phyloP scores from a whole-genome alignment of 208 protist genomes.

The Leptomonas seymouri region DNA sequence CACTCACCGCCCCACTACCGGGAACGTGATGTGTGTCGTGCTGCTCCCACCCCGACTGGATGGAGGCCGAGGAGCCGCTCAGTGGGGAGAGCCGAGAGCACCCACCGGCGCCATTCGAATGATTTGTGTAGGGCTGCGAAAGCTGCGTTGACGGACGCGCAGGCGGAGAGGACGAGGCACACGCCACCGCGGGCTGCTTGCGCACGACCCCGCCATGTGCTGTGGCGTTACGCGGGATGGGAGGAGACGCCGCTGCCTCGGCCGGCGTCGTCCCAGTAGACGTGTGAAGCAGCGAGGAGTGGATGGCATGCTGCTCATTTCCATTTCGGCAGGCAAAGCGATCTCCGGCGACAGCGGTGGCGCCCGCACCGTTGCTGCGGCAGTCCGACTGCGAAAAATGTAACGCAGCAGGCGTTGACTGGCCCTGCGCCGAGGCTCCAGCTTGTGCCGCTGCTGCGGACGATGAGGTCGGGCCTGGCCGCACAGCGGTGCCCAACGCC shows the following conservation, averaged over 20 bases:
- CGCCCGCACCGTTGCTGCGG: not conserved
- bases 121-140: not conserved
- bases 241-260: no score
- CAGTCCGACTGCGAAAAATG: no score
- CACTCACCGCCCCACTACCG: no score
- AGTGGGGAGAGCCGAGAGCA: not conserved
- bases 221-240: no score
- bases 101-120: not conserved
- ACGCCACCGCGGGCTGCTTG: conserved; percentile 1
- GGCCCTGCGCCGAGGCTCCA: no score
- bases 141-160: not conserved
- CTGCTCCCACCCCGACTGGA: not conserved
- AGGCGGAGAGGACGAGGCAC: not conserved
- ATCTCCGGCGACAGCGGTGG: not conserved
- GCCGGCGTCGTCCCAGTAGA: no score
- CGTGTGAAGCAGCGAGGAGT: conserved; percentile 3
- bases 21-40: no score
- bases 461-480: no score
- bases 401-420: not conserved
- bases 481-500: no score
- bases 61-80: not conserved
- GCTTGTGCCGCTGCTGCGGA: no score
- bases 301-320: conserved; percentile 13
- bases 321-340: not conserved
- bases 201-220: no score